Percentiles rank a stretch among this genome's conserved stretches.
Conservation (phyloP, 805 yeast species). For the Wickerhamomyces sydowiorum region DNA sequence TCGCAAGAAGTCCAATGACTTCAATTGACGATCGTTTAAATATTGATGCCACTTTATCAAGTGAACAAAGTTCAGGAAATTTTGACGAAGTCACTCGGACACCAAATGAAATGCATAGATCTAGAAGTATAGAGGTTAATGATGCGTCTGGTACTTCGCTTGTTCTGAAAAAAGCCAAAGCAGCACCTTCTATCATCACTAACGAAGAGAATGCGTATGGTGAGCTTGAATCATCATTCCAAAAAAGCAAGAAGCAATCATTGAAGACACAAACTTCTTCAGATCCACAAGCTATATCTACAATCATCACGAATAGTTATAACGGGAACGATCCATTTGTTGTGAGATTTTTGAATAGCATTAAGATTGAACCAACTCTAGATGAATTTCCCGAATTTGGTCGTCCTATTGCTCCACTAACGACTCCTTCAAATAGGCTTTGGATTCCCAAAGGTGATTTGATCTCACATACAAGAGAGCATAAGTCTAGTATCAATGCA, state of each 20-base stretch:
- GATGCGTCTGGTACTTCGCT: background rate
- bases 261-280: constrained; percentile 7
- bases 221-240: constrained; percentile 31
- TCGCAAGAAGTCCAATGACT: background rate
- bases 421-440: constrained; percentile 6
- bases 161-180: constrained; percentile 21
- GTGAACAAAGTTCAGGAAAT: background rate
- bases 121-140: background rate
- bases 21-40: constrained; percentile 7
- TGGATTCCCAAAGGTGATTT: constrained; percentile 44
- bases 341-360: constrained; percentile 44
- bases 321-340: constrained; percentile 64
- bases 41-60: background rate
- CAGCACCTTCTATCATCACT: constrained; percentile 33
- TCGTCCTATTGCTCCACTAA: constrained; percentile 13
- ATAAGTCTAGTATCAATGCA: constrained; percentile 50
- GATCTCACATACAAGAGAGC: constrained; percentile 63
- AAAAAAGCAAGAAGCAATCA: constrained; percentile 11
- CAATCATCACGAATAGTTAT: constrained; percentile 49
- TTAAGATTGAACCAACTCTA: constrained; percentile 51
- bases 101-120: background rate
- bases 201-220: constrained; percentile 38
- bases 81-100: background rate
- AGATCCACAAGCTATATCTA: constrained; percentile 9
- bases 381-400: constrained; percentile 71